Evolutionary conservation across 2,329 filamentous ascomycete species (phyloP).

Genomic region (Fusarium torulosum): DNA sequence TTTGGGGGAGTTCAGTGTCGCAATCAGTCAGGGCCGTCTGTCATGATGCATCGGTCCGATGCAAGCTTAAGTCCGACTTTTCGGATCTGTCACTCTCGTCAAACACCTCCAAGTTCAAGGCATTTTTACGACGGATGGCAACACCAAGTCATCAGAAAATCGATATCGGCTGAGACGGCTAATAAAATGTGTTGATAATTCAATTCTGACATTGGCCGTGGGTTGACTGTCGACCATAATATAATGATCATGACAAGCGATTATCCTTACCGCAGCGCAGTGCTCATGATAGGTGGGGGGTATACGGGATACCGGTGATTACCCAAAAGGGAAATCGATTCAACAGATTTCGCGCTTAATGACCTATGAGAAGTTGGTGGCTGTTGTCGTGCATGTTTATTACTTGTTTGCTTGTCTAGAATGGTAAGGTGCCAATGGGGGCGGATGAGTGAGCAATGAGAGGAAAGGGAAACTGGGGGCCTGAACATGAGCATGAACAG

Average conservation of each 20-base stretch:
- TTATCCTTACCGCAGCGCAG: neutral
- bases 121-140: neutral
- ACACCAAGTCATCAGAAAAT: slow-evolving; percentile 8
- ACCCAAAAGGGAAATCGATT: slow-evolving; percentile 22
- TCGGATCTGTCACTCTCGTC: slow-evolving; percentile 19
- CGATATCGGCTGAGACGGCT: slow-evolving; percentile 2
- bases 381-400: slow-evolving; percentile 34
- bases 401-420: slow-evolving; percentile 11
- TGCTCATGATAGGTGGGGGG: slow-evolving; percentile 7
- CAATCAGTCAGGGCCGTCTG: slow-evolving; percentile 31
- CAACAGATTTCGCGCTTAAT: slow-evolving; percentile 26
- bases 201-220: neutral
- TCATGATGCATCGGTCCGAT: slow-evolving; percentile 32
- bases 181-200: slow-evolving; percentile 1
- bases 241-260: slow-evolving; percentile 10
- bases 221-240: slow-evolving; percentile 6
- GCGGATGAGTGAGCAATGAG: slow-evolving; percentile 29
- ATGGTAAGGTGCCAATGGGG: slow-evolving; percentile 30
- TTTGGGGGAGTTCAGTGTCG: slow-evolving; percentile 28
- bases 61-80: slow-evolving; percentile 27
- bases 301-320: slow-evolving; percentile 30
- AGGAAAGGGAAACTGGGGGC: slow-evolving; percentile 15
- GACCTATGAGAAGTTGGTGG: slow-evolving; percentile 22
- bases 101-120: neutral
- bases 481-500: neutral